A percentile compares a stretch with the other conserved stretches of the same genome.
Conservation (phyloP, 345 rosid species). For the Ceriops decandra region DNA sequence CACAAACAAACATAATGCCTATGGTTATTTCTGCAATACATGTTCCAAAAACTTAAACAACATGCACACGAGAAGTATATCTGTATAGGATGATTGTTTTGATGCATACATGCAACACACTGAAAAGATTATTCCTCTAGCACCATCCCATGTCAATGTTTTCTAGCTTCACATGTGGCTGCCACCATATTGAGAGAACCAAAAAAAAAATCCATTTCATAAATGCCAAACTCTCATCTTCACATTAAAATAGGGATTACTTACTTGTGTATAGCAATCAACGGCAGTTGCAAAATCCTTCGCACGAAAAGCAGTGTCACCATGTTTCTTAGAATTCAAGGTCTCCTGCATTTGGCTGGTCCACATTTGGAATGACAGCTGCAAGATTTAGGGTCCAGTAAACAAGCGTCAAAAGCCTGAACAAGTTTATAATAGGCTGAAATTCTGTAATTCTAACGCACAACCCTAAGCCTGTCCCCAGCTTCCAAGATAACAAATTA, state of each 20-base stretch:
- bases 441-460: too few species aligned
- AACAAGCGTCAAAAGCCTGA: not conserved
- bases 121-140: too few species aligned
- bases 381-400: slow-evolving; percentile 9
- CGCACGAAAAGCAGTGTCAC: slow-evolving; percentile 35
- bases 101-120: too few species aligned
- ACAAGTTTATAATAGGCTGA: not conserved
- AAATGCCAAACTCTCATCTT: too few species aligned
- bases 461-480: too few species aligned
- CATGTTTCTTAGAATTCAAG: slow-evolving; percentile 68
- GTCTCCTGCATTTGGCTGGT: slow-evolving; percentile 94
- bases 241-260: slow-evolving; percentile 4
- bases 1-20: too few species aligned
- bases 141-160: too few species aligned
- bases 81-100: too few species aligned
- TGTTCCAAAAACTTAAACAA: too few species aligned
- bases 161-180: not conserved
- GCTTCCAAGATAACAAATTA: too few species aligned
- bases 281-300: slow-evolving; percentile 39
- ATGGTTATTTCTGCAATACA: too few species aligned
- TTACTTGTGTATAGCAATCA: slow-evolving; percentile 66
- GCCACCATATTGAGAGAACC: not conserved
- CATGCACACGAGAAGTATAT: too few species aligned
- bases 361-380: slow-evolving; percentile 90
- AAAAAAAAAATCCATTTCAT: not conserved